Conservation (phyloP, 495 filamentous ascomycete genomes). For the Melanomma pulvis-pyrius region DNA sequence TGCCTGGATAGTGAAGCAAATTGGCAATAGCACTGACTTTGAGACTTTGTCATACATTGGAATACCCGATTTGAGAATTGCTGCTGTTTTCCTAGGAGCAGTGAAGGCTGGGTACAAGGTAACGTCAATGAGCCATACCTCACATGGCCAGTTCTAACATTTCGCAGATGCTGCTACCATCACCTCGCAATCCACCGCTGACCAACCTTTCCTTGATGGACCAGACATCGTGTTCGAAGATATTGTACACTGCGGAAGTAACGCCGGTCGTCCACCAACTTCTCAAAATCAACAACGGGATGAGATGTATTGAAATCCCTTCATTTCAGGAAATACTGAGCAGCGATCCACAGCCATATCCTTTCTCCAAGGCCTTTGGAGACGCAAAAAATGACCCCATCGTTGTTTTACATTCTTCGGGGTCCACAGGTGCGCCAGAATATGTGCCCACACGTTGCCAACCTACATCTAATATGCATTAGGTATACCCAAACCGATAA, state of each 20-base stretch:
- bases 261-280: not conserved
- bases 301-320: not conserved
- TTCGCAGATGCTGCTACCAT: slow-evolving; percentile 22
- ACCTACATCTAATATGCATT: not conserved
- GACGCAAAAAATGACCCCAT: slow-evolving; percentile 21
- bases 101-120: slow-evolving; percentile 32
- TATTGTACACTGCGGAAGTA: slow-evolving; percentile 22
- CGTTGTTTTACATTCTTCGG: slow-evolving; percentile 27
- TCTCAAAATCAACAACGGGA: not conserved
- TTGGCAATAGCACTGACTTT: not conserved
- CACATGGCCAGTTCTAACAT: not conserved
- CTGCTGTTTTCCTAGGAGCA: slow-evolving; percentile 19
- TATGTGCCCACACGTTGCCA: no score
- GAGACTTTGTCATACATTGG: slow-evolving; percentile 31
- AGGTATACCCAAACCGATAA: slow-evolving; percentile 30
- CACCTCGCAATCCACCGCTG: slow-evolving; percentile 18
- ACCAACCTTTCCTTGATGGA: slow-evolving; percentile 29
- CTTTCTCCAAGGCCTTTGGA: slow-evolving; percentile 7
- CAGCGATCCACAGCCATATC: not conserved
- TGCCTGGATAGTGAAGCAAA: slow-evolving; percentile 5
- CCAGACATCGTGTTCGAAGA: slow-evolving; percentile 21
- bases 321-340: slow-evolving; percentile 17
- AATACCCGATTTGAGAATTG: slow-evolving; percentile 22
- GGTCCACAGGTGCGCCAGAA: slow-evolving; percentile 20
- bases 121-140: not conserved